Conservation (phyloP, 2,329 filamentous ascomycete genomes). For the Rutstroemia sydowiana region DNA sequence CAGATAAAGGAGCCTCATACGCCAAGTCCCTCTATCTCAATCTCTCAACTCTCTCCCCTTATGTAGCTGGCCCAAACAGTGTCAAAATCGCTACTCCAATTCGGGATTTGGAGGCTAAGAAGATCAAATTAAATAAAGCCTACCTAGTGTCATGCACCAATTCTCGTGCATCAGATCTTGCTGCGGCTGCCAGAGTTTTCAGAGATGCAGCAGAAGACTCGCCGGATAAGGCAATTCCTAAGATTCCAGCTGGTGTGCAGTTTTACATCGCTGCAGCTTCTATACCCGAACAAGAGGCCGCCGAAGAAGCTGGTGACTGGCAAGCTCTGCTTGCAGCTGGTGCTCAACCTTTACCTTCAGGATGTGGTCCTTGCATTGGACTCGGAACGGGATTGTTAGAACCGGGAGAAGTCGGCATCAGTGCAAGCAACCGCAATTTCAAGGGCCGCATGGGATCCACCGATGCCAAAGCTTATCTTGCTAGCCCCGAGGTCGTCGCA, state of each 20-base stretch:
- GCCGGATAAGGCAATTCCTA: slow-evolving; percentile 51
- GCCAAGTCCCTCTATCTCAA: slow-evolving; percentile 78
- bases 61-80: slow-evolving; percentile 81
- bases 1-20: slow-evolving; percentile 73
- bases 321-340: slow-evolving; percentile 73
- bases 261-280: slow-evolving; percentile 91
- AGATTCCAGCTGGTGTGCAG: slow-evolving; percentile 67
- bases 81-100: slow-evolving; percentile 82
- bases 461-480: slow-evolving; percentile 76
- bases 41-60: slow-evolving; percentile 75
- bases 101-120: slow-evolving; percentile 59
- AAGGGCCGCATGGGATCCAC: slow-evolving; percentile 82
- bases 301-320: slow-evolving; percentile 82
- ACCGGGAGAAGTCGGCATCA: slow-evolving; percentile 79
- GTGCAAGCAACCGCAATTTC: slow-evolving; percentile 81
- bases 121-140: slow-evolving; percentile 74
- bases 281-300: slow-evolving; percentile 62
- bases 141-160: slow-evolving; percentile 93
- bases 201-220: slow-evolving; percentile 59
- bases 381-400: slow-evolving; percentile 71
- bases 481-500: slow-evolving; percentile 84
- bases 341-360: slow-evolving; percentile 61
- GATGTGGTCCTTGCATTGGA: slow-evolving; percentile 82
- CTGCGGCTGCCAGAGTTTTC: slow-evolving; percentile 78
- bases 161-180: slow-evolving; percentile 70